Evolutionary conservation across 1,284 basidiomycete species (phyloP), one percentile per base, ranked within the genome.

Genomic region (Heterobasidion irregulare): DNA sequence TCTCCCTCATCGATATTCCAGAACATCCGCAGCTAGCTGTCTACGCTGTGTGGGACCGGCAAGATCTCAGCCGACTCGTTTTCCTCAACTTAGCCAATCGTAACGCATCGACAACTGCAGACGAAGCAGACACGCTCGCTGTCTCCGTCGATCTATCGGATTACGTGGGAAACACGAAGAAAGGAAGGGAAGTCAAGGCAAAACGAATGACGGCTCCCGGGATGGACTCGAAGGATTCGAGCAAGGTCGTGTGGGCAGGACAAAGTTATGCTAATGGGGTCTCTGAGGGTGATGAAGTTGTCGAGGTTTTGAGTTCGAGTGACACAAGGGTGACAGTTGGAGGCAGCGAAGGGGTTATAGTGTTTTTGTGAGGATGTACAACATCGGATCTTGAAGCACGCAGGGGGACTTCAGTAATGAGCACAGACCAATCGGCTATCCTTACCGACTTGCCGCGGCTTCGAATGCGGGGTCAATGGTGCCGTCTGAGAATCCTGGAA

Each of bases 1-100:
- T 69, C 34, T 57, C 64, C 8, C 61, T 66, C 50, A 58, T 69
- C 44, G 57, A 62, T 35, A 41, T 64, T 9, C 56, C 65, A 1
- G 55, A 53, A 15, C 55, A 63, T 15, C 60, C 62, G 2, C 57
- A 66, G 35, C 57, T 71, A 36, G 70, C 69, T 2, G 64, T 62
- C 10, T 71, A 71, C 55, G 68, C 65, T 10, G 61, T 71, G 38
- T 72, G 67, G 66, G 69, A 72, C 53, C 56, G 60, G 1, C 54
- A 59, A 10, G 52, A 59, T 1, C 64, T 68, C 9, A 58, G 63
- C 18, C 56, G 69, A 5, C 49, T 71, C 13, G 68, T 64, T 0
- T 44, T 72, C 8, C 63, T 72, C n/a, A 72, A 72, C 57, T 64
- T 70, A 35, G 64, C 62, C 6, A 59, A 65, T 8, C 57, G 66